phyloP scores from a whole-genome alignment of 768 basidiomycete genomes.

The Xanthoconium purpureum region DNA sequence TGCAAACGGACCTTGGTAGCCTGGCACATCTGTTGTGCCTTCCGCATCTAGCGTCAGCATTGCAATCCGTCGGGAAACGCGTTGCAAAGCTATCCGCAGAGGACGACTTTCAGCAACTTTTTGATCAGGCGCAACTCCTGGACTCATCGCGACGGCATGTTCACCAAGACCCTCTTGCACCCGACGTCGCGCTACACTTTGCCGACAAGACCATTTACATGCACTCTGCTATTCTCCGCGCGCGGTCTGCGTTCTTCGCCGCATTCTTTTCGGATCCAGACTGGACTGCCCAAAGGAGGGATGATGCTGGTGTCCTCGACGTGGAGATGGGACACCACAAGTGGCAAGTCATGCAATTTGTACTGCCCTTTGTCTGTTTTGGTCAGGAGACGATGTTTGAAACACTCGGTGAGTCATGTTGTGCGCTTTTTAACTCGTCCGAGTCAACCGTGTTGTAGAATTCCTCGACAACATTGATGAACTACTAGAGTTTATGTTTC shows the following conservation, averaged over 20 bases:
- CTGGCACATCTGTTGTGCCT: constrained; percentile 63
- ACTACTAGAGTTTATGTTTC: constrained; percentile 81
- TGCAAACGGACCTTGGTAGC: constrained; percentile 61
- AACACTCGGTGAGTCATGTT: constrained; percentile 50
- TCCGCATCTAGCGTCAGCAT: constrained; percentile 45
- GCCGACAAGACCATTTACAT: constrained; percentile 61
- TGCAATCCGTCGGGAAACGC: constrained; percentile 63
- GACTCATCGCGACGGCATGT: constrained; percentile 4
- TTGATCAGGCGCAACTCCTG: constrained; percentile 29
- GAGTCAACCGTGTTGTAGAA: constrained; percentile 39
- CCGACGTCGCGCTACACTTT: constrained; percentile 73
- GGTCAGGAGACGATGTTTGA: constrained; percentile 74
- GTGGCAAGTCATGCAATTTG: constrained; percentile 73
- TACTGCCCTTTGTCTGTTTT: constrained; percentile 74
- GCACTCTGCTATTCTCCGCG: constrained; percentile 76
- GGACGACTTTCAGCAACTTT: constrained; percentile 50
- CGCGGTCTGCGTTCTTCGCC: constrained; percentile 80
- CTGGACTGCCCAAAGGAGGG: constrained; percentile 72
- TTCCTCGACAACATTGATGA: constrained; percentile 66
- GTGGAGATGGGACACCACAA: constrained; percentile 70
- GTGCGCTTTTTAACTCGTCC: neutral
- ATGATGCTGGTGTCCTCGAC: constrained; percentile 48
- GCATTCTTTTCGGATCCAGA: constrained; percentile 78
- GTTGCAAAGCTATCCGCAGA: constrained; percentile 46
- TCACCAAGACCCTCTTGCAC: constrained; percentile 34